Evolutionary conservation across 768 basidiomycete genomes (phyloP).

Genomic region (Termitomyces sp.): DNA sequence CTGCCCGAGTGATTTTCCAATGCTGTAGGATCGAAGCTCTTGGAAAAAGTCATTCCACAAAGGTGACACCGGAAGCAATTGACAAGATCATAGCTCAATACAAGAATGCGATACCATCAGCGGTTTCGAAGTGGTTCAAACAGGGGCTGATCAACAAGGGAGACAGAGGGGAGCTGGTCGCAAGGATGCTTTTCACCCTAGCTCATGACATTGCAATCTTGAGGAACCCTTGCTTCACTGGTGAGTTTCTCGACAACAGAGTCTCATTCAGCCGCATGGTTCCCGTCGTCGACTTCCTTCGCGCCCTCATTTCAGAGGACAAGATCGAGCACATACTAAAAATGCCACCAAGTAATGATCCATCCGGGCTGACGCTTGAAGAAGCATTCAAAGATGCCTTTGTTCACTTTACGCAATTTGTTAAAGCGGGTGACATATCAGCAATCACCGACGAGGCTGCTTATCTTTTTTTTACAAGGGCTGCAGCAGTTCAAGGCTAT

Average conservation of each 20-base stretch:
- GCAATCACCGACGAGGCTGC: not conserved
- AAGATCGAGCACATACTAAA: too few relatives aligned
- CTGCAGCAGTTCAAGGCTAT: not conserved
- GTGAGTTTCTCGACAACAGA: too few relatives aligned
- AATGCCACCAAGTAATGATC: too few relatives aligned
- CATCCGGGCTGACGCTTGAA: not conserved
- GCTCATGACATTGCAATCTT: not conserved
- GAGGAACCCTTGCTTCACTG: not conserved
- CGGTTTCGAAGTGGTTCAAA: not conserved
- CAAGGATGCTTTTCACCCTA: not conserved
- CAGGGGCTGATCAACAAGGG: not conserved
- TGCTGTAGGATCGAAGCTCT: too few relatives aligned
- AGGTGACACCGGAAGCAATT: too few relatives aligned
- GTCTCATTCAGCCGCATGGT: not conserved
- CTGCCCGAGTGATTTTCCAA: not conserved
- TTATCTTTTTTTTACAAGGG: not conserved
- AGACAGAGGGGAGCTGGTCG: conserved; percentile 1
- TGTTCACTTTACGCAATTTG: not conserved
- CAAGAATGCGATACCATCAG: not conserved
- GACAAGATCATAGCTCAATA: not conserved
- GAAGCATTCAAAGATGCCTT: not conserved
- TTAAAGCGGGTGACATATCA: not conserved
- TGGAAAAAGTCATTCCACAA: too few relatives aligned
- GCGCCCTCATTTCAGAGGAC: not conserved
- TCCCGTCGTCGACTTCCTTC: not conserved